Evolutionary conservation across 2,329 filamentous ascomycete genomes (phyloP).

Genomic region (Fusarium subglutinans): DNA sequence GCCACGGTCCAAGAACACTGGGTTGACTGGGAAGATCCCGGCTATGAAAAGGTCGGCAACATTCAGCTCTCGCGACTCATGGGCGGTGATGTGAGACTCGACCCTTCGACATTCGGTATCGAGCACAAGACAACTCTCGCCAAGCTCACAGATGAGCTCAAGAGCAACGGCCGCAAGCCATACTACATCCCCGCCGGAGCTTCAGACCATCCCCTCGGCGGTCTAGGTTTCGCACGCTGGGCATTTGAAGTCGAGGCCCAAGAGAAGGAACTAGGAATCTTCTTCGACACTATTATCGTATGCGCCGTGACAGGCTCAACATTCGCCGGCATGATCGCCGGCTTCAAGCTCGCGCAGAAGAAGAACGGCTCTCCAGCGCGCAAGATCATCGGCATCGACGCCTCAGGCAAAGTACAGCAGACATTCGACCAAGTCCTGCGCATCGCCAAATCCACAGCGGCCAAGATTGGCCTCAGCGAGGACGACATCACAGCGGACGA

Average conservation of each 20-base stretch:
- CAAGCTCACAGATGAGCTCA: conserved; percentile 62
- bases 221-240: conserved; percentile 76
- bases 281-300: conserved; percentile 74
- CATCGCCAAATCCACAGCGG: conserved; percentile 71
- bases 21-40: conserved; percentile 69
- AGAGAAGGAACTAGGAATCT: conserved; percentile 67
- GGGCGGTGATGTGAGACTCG: conserved; percentile 70
- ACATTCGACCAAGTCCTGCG: conserved; percentile 72
- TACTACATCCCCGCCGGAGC: conserved; percentile 79
- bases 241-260: conserved; percentile 74
- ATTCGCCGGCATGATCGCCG: conserved; percentile 76
- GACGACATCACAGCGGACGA: conserved; percentile 70
- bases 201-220: conserved; percentile 75
- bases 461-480: conserved; percentile 68
- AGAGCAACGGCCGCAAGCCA: conserved; percentile 63
- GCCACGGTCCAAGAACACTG: conserved; percentile 72
- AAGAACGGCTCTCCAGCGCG: conserved; percentile 55
- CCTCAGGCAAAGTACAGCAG: conserved; percentile 55
- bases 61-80: conserved; percentile 75
- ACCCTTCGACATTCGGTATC: conserved; percentile 71
- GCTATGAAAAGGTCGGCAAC: conserved; percentile 74
- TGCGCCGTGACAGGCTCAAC: conserved; percentile 78
- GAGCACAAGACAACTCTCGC: conserved; percentile 72
- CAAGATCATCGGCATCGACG: conserved; percentile 73
- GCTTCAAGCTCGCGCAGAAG: conserved; percentile 71